These are phyloP conservation scores for Camelina neglecta DNA, from an alignment of 345 rosid species.

Conservation along the genomic window DNA sequence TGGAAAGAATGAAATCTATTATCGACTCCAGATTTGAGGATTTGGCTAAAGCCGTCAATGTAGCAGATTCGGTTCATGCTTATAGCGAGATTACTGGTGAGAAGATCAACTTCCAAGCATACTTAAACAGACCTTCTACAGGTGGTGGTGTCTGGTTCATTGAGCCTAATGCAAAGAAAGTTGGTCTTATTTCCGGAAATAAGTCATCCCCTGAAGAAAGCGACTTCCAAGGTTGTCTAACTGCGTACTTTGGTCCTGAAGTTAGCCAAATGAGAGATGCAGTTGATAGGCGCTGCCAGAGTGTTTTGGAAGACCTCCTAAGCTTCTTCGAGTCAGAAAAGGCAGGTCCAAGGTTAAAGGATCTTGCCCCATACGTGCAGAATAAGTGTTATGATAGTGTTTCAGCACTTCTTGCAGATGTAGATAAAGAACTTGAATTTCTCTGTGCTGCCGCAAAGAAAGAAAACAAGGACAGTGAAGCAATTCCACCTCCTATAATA, in stretches of 20 bases:
- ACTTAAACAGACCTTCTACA: conserved; percentile 78
- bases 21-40: conserved; percentile 69
- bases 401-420: conserved; percentile 65
- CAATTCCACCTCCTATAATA: conserved; percentile 59
- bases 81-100: conserved; percentile 57
- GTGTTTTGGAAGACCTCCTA: conserved; percentile 79
- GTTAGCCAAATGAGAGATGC: conserved; percentile 87
- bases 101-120: conserved; percentile 68
- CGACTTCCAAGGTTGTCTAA: conserved; percentile 77
- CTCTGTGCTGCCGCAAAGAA: conserved; percentile 59
- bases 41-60: conserved; percentile 59
- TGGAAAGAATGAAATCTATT: conserved; percentile 81
- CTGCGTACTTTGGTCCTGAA: conserved; percentile 87
- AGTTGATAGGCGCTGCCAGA: conserved; percentile 76
- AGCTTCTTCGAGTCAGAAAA: conserved; percentile 93
- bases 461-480: conserved; percentile 47
- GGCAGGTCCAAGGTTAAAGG: conserved; percentile 79
- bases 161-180: conserved; percentile 71
- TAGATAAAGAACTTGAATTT: conserved; percentile 69
- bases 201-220: conserved; percentile 63
- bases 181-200: conserved; percentile 50
- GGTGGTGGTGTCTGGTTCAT: conserved; percentile 98
- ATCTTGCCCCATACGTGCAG: conserved; percentile 81
- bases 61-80: conserved; percentile 57
- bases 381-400: conserved; percentile 78